A percentile compares a stretch with the other conserved stretches of the same genome.
These are phyloP conservation scores for Phanerodontia chrysosporium DNA, from an alignment of 768 basidiomycete genomes.

Conservation along the genomic window DNA sequence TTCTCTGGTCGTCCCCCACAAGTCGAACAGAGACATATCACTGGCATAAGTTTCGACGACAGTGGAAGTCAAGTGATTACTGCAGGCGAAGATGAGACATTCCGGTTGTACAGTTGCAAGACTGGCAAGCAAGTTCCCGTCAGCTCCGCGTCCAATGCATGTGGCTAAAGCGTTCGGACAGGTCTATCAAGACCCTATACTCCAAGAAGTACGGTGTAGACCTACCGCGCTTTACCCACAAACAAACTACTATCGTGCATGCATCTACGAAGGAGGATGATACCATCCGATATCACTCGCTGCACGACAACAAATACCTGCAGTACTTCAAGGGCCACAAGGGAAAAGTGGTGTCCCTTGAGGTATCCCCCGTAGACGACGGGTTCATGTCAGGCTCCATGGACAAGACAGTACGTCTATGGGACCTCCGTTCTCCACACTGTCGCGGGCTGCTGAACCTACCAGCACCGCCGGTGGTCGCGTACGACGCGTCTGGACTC, in stretches of 20 bases:
- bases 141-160: constrained; percentile 6
- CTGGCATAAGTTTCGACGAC: constrained; percentile 88
- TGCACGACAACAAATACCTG: constrained; percentile 95
- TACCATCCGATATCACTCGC: constrained; percentile 88
- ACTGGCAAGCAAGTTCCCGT: constrained; percentile 81
- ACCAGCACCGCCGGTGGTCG: constrained; percentile 70
- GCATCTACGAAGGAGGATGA: constrained; percentile 96
- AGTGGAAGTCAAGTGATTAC: constrained; percentile 83
- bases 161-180: constrained; percentile 29
- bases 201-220: constrained; percentile 98
- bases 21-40: constrained; percentile 67
- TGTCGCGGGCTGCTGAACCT: constrained; percentile 79
- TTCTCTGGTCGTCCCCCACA: constrained; percentile 27
- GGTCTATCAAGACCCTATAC: constrained; percentile 71
- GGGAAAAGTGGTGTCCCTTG: constrained; percentile 81
- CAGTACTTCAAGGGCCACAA: constrained; percentile 96
- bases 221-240: constrained; percentile 92
- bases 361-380: constrained; percentile 90
- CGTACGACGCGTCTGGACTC: constrained; percentile 78
- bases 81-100: constrained; percentile 88
- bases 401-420: constrained; percentile 92
- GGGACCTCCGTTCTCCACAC: constrained; percentile 82
- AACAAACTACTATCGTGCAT: constrained; percentile 77
- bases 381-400: constrained; percentile 93
- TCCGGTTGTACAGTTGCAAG: constrained; percentile 84